phyloP scores from a whole-genome alignment of 495 filamentous ascomycete species.

The Schizothecium vesticola region DNA sequence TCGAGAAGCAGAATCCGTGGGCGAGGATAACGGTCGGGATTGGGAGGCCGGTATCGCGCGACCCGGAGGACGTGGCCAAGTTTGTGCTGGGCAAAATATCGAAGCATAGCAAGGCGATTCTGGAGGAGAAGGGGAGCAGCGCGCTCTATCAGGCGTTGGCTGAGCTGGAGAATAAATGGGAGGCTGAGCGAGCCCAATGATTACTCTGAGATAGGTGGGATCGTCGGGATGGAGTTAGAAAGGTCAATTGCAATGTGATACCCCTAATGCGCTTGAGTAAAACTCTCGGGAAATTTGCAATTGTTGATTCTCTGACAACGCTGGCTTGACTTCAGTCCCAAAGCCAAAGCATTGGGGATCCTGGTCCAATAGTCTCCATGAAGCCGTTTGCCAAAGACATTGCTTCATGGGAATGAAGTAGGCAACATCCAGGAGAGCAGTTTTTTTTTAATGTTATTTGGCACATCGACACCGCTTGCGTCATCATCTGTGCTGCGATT shows the following conservation, averaged over 20 bases:
- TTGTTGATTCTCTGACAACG: no score
- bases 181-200: not conserved
- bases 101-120: conserved; percentile 37
- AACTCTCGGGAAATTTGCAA: no score
- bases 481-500: no score
- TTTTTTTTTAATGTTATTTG: no score
- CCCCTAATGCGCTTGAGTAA: no score
- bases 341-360: no score
- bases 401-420: no score
- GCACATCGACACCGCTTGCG: no score
- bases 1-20: conserved; percentile 25
- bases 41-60: conserved; percentile 58
- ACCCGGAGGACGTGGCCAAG: conserved; percentile 50
- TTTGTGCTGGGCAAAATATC: conserved; percentile 67
- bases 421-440: no score
- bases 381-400: no score
- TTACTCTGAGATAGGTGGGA: not conserved
- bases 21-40: conserved; percentile 63
- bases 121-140: conserved; percentile 45
- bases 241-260: not conserved
- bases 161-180: conserved; percentile 41
- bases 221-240: not conserved
- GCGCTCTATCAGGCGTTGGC: conserved; percentile 47
- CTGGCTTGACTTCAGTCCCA: not conserved
- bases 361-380: no score